Conservation (phyloP, 805 yeast species). For the Yamadazyma takamatsuzukensis region DNA sequence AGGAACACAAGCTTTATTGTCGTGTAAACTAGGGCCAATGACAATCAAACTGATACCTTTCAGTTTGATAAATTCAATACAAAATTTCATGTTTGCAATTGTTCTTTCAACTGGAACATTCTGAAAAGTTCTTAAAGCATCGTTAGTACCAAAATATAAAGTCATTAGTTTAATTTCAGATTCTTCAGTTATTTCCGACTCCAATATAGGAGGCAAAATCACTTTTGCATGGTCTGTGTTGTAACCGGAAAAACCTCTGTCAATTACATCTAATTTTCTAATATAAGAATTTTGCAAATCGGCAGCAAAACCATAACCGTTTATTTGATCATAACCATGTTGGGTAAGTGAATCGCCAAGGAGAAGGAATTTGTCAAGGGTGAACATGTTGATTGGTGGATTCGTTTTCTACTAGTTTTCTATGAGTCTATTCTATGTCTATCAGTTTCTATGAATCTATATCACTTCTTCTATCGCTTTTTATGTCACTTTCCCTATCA, state of each 20-base stretch:
- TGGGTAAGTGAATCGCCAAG: constrained; percentile 76
- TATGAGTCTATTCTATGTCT: no score
- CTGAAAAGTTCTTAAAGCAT: constrained; percentile 34
- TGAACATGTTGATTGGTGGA: no score
- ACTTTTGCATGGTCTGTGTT: constrained; percentile 55
- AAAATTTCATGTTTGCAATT: constrained; percentile 39
- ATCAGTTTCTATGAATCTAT: no score
- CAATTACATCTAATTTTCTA: constrained; percentile 63
- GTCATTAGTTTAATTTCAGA: constrained; percentile 42
- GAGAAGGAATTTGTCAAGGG: constrained; percentile 52
- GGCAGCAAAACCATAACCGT: constrained; percentile 47
- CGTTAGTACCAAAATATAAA: constrained; percentile 82
- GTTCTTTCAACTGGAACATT: constrained; percentile 51
- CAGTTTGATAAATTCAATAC: constrained; percentile 39
- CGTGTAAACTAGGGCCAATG: constrained; percentile 62
- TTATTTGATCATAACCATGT: constrained; percentile 37
- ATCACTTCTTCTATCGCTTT: no score
- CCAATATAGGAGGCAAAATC: constrained; percentile 41
- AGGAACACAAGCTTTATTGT: constrained; percentile 25
- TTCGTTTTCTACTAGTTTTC: no score
- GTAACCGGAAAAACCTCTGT: constrained; percentile 78
- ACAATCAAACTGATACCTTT: constrained; percentile 51
- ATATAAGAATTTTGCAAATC: constrained; percentile 48
- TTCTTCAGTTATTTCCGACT: constrained; percentile 27
- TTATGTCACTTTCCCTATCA: no score